Evolutionary conservation across 1,284 basidiomycete species (phyloP), one percentile per base, ranked within the genome.

Genomic region (Jaminaea rosea): DNA sequence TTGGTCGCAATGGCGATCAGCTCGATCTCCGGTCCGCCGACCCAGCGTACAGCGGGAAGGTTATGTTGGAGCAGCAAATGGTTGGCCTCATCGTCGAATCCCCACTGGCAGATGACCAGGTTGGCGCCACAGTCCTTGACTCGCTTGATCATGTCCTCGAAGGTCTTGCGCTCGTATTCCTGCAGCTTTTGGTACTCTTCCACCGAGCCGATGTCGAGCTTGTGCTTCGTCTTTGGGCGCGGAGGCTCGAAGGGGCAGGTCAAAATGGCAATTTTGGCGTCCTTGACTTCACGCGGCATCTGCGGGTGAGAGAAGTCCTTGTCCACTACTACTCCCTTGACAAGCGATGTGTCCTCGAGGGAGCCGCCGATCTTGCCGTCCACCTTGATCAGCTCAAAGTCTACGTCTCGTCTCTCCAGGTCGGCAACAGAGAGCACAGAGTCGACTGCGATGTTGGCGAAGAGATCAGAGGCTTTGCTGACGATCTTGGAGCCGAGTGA

Each of bases 241-340:
- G 94, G 93, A 9, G 93, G 93, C 76, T 99, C 93, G 72, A 99
- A 97, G 19, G 93, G 91, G 77, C 94, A 99, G 44, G 93, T 99
- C 48, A 98, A 83, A 73, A 98, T 98, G 51, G 93, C 93, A 55
- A 98, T 81, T 63, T 85, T 85, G 55, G 94, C 93, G 74, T 98
- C 87, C 63, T 80, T 81, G 62, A 98, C 84, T 42, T 79, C 80
- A 54, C 82, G 83, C 9, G 93, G 93, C 93, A 98, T 98, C 77
- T 96, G 91, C 8, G 93, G 88, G 73, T 98, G 93, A 21, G 91
- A 96, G 85, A 98, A 92, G 78, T 98, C 92, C 78, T 98, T 96
- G 84, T 98, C 92, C 75, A 98, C 83, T 62, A 98, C 86, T 37
- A 98, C 93, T 67, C 93, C 92, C 67, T 87, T 86, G 75, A 94